These are phyloP conservation scores for Metschnikowia sp. DNA, from an alignment of 805 yeast genomes.

Conservation along the genomic window DNA sequence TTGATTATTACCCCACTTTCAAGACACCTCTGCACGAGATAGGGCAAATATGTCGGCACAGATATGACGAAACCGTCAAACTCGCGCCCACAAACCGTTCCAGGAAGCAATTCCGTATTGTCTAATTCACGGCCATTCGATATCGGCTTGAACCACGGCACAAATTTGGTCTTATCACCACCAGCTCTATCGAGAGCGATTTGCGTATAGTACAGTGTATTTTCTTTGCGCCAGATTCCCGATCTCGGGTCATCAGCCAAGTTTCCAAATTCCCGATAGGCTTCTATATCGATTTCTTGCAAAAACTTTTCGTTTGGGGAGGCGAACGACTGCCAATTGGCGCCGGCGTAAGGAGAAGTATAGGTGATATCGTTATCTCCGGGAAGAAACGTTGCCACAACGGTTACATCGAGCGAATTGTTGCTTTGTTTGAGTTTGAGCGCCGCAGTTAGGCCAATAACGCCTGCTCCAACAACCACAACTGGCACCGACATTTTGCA, in stretches of 20 bases:
- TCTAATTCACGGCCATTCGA: constrained; percentile 37
- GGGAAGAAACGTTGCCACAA: constrained; percentile 43
- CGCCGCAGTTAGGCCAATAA: constrained; percentile 36
- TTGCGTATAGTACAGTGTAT: constrained; percentile 14
- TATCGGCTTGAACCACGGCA: constrained; percentile 47
- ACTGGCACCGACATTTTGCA: constrained; percentile 6
- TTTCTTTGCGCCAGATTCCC: constrained; percentile 33
- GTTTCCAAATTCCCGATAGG: constrained; percentile 45
- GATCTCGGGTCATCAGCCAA: constrained; percentile 48
- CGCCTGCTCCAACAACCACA: constrained; percentile 32
- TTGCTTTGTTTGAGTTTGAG: constrained; percentile 22
- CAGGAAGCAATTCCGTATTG: constrained; percentile 38
- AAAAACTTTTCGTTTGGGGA: constrained; percentile 25
- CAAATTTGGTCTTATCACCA: constrained; percentile 10
- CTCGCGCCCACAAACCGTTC: constrained; percentile 41
- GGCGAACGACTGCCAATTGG: constrained; percentile 68
- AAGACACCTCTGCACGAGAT: constrained; percentile 44
- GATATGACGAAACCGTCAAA: constrained; percentile 58
- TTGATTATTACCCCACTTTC: constrained; percentile 47
- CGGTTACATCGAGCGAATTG: constrained; percentile 23
- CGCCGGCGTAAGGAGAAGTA: constrained; percentile 71
- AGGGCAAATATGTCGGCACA: constrained; percentile 54
- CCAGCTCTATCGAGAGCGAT: constrained; percentile 7
- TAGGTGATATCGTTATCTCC: constrained; percentile 52
- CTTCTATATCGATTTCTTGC: constrained; percentile 42